These are phyloP conservation scores for Chlamydomonas sp. DNA, from an alignment of 139 green algal species.

Conservation along the genomic window DNA sequence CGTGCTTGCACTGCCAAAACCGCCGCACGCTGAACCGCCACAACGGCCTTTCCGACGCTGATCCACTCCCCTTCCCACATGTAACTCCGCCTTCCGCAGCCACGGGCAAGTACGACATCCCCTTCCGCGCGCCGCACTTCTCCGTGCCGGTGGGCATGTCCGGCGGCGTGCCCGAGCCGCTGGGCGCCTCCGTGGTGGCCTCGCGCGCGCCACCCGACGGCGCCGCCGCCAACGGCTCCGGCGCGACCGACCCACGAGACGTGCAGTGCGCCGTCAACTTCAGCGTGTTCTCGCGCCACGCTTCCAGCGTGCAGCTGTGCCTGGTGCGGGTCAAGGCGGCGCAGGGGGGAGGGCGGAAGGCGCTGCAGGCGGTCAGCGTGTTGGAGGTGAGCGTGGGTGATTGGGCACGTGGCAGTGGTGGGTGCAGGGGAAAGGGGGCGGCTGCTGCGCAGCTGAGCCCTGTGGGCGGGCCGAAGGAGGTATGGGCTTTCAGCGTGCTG, in stretches of 20 bases:
- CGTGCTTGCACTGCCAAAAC: no score
- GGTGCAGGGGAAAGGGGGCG: background rate
- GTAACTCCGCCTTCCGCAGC: background rate
- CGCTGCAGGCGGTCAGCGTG: constrained; percentile 13
- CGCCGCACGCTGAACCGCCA: no score
- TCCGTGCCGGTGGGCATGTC: constrained; percentile 53
- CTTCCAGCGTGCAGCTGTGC: constrained; percentile 64
- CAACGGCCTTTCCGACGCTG: no score
- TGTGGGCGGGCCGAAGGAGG: background rate
- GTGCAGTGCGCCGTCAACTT: constrained; percentile 69
- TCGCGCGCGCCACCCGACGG: background rate
- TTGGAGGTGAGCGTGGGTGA: background rate
- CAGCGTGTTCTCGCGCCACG: constrained; percentile 65
- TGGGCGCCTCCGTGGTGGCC: constrained; percentile 45
- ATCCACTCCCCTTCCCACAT: no score
- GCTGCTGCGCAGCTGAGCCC: background rate
- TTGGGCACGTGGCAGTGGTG: background rate
- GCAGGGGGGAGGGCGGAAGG: background rate
- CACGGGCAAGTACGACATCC: constrained; percentile 34
- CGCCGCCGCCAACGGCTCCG: background rate
- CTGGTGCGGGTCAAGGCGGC: constrained; percentile 42
- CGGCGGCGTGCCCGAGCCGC: constrained; percentile 37
- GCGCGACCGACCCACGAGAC: constrained; percentile 6
- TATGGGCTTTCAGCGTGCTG: constrained; percentile 8
- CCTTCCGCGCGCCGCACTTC: constrained; percentile 27